phyloP scores from a whole-genome alignment of 768 basidiomycete genomes.

The Phylloporus sp. region DNA sequence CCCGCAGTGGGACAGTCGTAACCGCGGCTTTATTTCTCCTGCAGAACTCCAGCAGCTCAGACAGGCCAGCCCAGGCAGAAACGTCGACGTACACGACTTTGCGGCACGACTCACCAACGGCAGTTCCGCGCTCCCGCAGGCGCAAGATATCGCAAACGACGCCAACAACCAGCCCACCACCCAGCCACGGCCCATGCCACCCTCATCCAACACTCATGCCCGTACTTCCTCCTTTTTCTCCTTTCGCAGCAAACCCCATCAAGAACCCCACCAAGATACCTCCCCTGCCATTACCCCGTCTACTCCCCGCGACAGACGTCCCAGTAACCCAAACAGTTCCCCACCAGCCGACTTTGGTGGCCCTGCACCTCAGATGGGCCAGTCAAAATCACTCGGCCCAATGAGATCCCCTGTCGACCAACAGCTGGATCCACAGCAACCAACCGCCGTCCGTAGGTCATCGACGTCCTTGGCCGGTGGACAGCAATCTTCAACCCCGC shows the following conservation, averaged over 20 bases:
- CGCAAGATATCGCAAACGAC: slow-evolving; percentile 18
- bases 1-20: slow-evolving; percentile 35
- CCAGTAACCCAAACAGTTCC: slow-evolving; percentile 10
- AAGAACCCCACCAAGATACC: slow-evolving; percentile 11
- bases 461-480: slow-evolving; percentile 13
- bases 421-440: slow-evolving; percentile 24
- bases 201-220: slow-evolving; percentile 36
- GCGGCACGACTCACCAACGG: slow-evolving; percentile 26
- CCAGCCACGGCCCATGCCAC: slow-evolving; percentile 28
- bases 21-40: slow-evolving; percentile 34
- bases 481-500: slow-evolving; percentile 34
- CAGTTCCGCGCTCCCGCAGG: slow-evolving; percentile 5
- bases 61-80: slow-evolving; percentile 30
- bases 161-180: slow-evolving; percentile 13
- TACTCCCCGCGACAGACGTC: slow-evolving; percentile 12
- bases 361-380: slow-evolving; percentile 30
- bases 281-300: slow-evolving; percentile 17
- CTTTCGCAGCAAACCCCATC: slow-evolving; percentile 43
- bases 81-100: slow-evolving; percentile 32
- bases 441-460: slow-evolving; percentile 14
- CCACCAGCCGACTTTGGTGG: slow-evolving; percentile 19
- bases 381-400: slow-evolving; percentile 32
- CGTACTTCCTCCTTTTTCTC: slow-evolving; percentile 67
- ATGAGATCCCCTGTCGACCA: slow-evolving; percentile 17
- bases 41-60: slow-evolving; percentile 33